Percentiles rank a stretch among this genome's conserved stretches.
These are phyloP conservation scores for Ustilago trichophora DNA, from an alignment of 1,284 basidiomycete species.

Conservation along the genomic window DNA sequence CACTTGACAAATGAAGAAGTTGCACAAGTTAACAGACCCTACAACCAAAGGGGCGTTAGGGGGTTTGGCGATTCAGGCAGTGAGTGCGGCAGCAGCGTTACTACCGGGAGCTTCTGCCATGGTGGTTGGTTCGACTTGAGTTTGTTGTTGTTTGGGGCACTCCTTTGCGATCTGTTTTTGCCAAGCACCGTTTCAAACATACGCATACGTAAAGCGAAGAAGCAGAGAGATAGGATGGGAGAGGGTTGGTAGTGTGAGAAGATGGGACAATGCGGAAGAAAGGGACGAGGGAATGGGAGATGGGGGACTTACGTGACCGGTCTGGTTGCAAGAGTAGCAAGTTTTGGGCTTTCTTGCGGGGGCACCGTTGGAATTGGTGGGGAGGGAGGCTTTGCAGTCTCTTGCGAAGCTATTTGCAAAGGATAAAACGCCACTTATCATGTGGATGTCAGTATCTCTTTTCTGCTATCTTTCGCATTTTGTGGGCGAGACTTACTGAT, in stretches of 20 bases:
- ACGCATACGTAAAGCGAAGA: no score
- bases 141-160: slow-evolving; percentile 34
- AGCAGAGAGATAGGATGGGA: no score
- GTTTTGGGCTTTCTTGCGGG: slow-evolving; percentile 11
- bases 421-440: background rate
- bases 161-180: slow-evolving; percentile 41
- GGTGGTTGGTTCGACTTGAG: background rate
- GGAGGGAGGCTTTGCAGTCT: slow-evolving; percentile 29
- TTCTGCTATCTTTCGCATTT: no score
- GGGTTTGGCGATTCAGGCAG: slow-evolving; percentile 29
- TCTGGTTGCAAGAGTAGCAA: slow-evolving; percentile 31
- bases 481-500: slow-evolving; percentile 30
- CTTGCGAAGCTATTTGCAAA: slow-evolving; percentile 12
- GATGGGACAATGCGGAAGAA: no score
- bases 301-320: slow-evolving; percentile 33
- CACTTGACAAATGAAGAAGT: no score
- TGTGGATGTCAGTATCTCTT: no score
- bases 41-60: no score
- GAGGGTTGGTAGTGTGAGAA: no score
- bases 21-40: no score
- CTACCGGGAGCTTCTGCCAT: slow-evolving; percentile 26
- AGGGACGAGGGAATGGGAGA: no score
- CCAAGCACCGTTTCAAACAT: no score
- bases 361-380: background rate
- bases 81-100: slow-evolving; percentile 32